Base-by-base conservation (phyloP, 2,329 filamentous ascomycete genomes). In the Thelonectria discophora region DNA sequence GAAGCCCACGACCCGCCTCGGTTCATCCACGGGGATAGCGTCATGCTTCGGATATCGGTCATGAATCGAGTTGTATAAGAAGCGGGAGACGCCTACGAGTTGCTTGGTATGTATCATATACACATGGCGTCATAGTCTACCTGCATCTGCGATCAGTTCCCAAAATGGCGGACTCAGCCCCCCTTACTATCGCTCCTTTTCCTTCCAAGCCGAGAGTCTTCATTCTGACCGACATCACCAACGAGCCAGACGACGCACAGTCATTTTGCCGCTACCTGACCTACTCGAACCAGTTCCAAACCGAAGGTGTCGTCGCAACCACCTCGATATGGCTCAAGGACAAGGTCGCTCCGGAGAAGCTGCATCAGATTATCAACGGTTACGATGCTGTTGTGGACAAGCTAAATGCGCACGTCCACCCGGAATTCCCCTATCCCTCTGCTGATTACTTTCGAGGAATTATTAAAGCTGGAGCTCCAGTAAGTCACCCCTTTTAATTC, bases 271-370 rank as follows among this genome's bases (percentile, higher is more conserved):
- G 81, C 2, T 80, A 79, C 58, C 72, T 83, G 4, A 69, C 79
- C 0, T 82, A 82, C 62, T 69, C 76, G 5, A 81, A 83, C 60
- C 75, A 82, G 62, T 81, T 82, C 63, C 68, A 76, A 12, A 80
- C 77, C 1, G 73, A 80, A 46, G 81, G 79, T 4, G 65, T 82
- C 10, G 78, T 80, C 1, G 80, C 79, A 7, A 74, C 72, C 20
- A 82, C 81, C 0, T 82, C 80, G 2, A 78, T 74, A 58, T 82
- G 79, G 79, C 74, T 82, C 63, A 76, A 74, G 49, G 69, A 73
- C 37, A 75, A 75, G 24, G 73, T 78, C 18, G 72, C 75, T 47
- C 75, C 79, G 3, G 68, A 81, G 55, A 75, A 80, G 20, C 77
- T 83, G n/a, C 48, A 61, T 7, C 53, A 63, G 18, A 65, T 66